Base-by-base conservation (phyloP, 192 early-diverging fungal species). In the Rhizophagus clarus region DNA sequence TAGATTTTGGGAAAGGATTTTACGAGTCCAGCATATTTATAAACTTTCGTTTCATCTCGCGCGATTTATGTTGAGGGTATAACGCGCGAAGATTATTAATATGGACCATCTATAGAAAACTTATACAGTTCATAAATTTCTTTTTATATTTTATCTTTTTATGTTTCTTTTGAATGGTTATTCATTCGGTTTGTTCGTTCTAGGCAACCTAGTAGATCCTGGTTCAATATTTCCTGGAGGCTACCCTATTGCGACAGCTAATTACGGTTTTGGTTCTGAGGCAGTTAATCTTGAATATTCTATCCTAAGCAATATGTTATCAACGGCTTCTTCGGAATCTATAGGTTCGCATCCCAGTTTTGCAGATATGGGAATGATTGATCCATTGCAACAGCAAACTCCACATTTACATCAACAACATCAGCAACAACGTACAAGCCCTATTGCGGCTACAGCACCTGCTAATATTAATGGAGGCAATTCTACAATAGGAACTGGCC, bases 281-380 rank as follows among this genome's bases (percentile, higher is more conserved):
- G 87, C 94, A 37, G 89, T 93, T 77, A 97, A 95, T 80, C 88
- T 96, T 42, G 97, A 98, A 84, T 96, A 96, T 81, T 91, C 93
- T 2, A 93, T 97, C 49, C 84, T 98, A 28, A 94, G 94, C 4
- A 95, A 90, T 79, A 98, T 98, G 96, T 88, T 98, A n/a, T 84
- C 89, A 40, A 88, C 90, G 61, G 87, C 89, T n/a, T 81, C 88
- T 69, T 80, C 86, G n/a, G 81, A 82, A 26, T 82, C 81, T 77
- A 64, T 80, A 28, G 49, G 45, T 80, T 60, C 62, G 61, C 82
- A 45, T 81, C 82, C 22, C 47, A 64, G 67, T 22, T 71, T 79
- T 64, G 47, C 84, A 4, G 83, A 84, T 45, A 66, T 84, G 14
- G 79, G 76, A 1, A 84, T 85, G 77, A 81, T 86, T 1, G 85